Base-by-base conservation (phyloP, 148 eudicot species). In the Fagopyrum esculentum region DNA sequence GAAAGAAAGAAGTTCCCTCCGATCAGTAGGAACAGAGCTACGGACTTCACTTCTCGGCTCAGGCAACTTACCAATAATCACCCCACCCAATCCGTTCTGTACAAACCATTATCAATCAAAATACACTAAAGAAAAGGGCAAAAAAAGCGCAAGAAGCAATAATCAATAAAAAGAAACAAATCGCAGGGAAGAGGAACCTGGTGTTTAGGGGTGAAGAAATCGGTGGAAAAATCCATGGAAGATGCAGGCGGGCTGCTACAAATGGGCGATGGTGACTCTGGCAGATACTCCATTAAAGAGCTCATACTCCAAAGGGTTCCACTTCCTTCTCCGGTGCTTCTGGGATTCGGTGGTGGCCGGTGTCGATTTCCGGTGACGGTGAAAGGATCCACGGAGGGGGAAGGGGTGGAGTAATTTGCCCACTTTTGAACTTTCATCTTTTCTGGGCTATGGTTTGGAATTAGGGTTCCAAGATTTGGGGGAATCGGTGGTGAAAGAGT, bases 51-150 rank as follows among this genome's bases (percentile, higher is more conserved):
- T 35, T 35, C 40, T 35, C 40, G 40, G 40, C 40, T 35, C 40
- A 35, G 40, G 40, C 40, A 35, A 35, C 40, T 35, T 49, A 49
- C 52, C 52, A 9, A 10, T 9, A 49, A 49, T 49, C 7, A 16
- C 59, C 15, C 59, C 59, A 55, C 59, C 19, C 59, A 55, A 55
- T 15, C 59, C 59, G 59, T 55, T 55, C 59, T 55, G 59, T 19
- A 49, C 15, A 3, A 49, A 49, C 10, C 52, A 49, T 49, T 49
- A 49, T 1, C 52, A 13, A 49, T 49, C 59, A 16, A 55, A 5
- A n/a, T 6, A 19, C 5, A 55, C 22, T 6, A 15, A 55, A 55
- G 59, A 49, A 49, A 49, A 49, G 52, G 52, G 15, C 2, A 10
- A 13, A 35, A 35, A 35, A 35, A 1, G 3, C 3, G 40, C 40